Base-by-base conservation (phyloP, 2,329 filamentous ascomycete species). In the Venturia nashicola region DNA sequence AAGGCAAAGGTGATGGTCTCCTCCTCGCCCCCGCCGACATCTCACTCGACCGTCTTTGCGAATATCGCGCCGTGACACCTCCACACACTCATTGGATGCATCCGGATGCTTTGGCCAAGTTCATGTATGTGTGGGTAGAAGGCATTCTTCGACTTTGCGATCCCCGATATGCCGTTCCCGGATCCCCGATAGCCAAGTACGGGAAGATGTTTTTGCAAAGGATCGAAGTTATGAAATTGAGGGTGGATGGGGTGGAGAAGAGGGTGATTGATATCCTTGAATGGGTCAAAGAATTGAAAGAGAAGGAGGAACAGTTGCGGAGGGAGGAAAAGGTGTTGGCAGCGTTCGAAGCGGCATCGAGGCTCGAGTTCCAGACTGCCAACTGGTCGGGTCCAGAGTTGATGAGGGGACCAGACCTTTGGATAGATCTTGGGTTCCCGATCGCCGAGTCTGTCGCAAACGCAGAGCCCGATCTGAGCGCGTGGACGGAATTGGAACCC, bases 111-210 rank as follows among this genome's bases (percentile, higher is more conserved):
- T n/a, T 60, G 36, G 59, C 59, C 2, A 60, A 60, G 14, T 60
- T 60, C 59, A 60, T 60, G 59, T 60, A 60, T 5, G 59, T 60
- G 5, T 60, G 59, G 59, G 59, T 60, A 2, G 59, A 42, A 27
- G 59, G 59, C 9, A 60, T 60, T 11, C 42, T 60, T 7, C 36
- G 59, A 20, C 42, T 60, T 5, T 42, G 59, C 36, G 59, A 60
- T 27, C 59, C 59, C 1, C 36, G 39, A 7, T 60, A 60, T 16
- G 59, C 59, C 23, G 36, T 60, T 16, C 59, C 59, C 20, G 59
- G 59, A 2, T 42, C 59, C 3, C 59, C 59, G 5, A 44, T 60
- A 5, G 59, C 59, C 2, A 60, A 60, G 11, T 60, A 60, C 11
- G 59, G 39, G 1, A 60, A 60, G 36, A 42, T 60, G 36, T 60